Percentiles rank a stretch among this genome's conserved stretches.
phyloP scores from a whole-genome alignment of 305 asterid species.

The Fraxinus sp. region DNA sequence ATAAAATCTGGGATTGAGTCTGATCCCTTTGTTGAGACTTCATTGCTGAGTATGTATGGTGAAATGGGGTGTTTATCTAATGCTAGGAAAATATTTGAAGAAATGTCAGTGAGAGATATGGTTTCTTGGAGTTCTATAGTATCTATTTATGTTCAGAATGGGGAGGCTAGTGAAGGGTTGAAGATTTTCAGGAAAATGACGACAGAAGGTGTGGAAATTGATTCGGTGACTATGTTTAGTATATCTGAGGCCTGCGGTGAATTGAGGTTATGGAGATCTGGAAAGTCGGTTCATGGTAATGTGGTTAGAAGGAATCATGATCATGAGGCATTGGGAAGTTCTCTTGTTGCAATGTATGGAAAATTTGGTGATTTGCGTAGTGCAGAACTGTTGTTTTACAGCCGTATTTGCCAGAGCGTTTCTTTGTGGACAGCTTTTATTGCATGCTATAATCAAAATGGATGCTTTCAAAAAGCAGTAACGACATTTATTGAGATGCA shows the following conservation, averaged over 20 bases:
- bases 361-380: slow-evolving; percentile 56
- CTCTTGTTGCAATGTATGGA: slow-evolving; percentile 85
- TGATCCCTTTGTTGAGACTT: slow-evolving; percentile 59
- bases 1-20: slow-evolving; percentile 62
- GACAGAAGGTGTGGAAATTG: slow-evolving; percentile 47
- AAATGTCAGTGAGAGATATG: slow-evolving; percentile 54
- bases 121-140: slow-evolving; percentile 80
- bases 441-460: slow-evolving; percentile 72
- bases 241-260: slow-evolving; percentile 82
- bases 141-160: slow-evolving; percentile 48
- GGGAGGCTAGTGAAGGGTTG: slow-evolving; percentile 50
- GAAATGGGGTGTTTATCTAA: slow-evolving; percentile 48
- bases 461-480: slow-evolving; percentile 50
- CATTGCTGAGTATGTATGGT: slow-evolving; percentile 74
- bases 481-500: slow-evolving; percentile 44
- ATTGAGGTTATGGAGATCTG: slow-evolving; percentile 47
- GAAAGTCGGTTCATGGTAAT: slow-evolving; percentile 66
- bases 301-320: slow-evolving; percentile 40
- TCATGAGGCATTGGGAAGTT: slow-evolving; percentile 54
- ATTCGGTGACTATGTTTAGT: slow-evolving; percentile 65
- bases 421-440: slow-evolving; percentile 75
- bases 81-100: slow-evolving; percentile 65
- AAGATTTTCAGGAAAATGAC: slow-evolving; percentile 56
- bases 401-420: slow-evolving; percentile 35
- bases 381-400: slow-evolving; percentile 47